These are phyloP conservation scores for Fragaria vesca DNA, from an alignment of 306 rosid genomes.

Conservation along the genomic window DNA sequence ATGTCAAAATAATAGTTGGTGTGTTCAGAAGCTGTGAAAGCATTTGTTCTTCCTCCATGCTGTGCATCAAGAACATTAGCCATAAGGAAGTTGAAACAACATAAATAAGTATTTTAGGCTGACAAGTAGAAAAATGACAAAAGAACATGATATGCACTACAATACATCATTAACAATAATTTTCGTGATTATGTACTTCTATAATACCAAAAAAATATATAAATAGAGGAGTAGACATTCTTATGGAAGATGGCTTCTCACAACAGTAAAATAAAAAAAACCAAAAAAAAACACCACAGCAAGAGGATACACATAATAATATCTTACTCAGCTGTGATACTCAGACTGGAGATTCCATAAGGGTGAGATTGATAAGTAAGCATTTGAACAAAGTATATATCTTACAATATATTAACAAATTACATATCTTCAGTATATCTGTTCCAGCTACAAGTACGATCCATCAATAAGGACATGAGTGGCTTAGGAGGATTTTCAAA, in stretches of 20 bases:
- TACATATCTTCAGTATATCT: not conserved
- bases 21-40: constrained; percentile 65
- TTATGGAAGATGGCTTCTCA: not conserved
- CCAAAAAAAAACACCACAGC: not conserved
- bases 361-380: not conserved
- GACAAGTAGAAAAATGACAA: not conserved
- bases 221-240: not conserved
- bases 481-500: not conserved
- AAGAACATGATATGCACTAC: not conserved
- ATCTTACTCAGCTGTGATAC: not conserved
- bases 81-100: constrained; percentile 4
- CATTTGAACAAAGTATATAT: not conserved
- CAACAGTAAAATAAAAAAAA: too few relatives aligned
- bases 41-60: constrained; percentile 93
- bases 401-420: not conserved
- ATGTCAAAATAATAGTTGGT: constrained; percentile 84
- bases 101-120: constrained; percentile 11
- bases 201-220: not conserved
- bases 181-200: constrained; percentile 1
- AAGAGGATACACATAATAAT: not conserved
- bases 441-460: not conserved
- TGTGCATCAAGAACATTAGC: constrained; percentile 30
- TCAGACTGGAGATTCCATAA: not conserved
- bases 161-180: too few relatives aligned
- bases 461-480: not conserved